A percentile compares a stretch with the other conserved stretches of the same genome.
These are phyloP conservation scores for Chlamydomonas reinhardtii DNA, from an alignment of 163 green algal species.

Conservation along the genomic window DNA sequence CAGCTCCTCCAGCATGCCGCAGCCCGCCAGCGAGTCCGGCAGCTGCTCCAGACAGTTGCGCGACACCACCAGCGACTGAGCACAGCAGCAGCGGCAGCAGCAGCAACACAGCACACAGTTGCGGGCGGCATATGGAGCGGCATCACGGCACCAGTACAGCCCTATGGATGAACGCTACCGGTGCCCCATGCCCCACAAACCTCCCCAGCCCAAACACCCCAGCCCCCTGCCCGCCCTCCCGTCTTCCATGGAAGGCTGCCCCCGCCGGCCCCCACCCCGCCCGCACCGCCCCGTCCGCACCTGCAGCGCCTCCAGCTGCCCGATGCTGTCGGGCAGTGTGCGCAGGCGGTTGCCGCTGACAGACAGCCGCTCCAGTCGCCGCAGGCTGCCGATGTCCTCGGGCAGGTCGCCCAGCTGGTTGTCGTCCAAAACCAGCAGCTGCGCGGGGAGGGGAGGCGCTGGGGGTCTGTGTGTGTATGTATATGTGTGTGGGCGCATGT, in stretches of 20 bases:
- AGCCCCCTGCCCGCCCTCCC: too few relatives aligned
- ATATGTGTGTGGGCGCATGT: background rate
- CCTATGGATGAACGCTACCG: too few relatives aligned
- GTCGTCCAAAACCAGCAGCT: slow-evolving; percentile 33
- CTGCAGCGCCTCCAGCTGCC: slow-evolving; percentile 33
- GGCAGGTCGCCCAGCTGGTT: slow-evolving; percentile 33
- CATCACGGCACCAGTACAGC: too few relatives aligned
- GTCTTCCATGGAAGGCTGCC: too few relatives aligned
- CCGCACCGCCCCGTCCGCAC: background rate
- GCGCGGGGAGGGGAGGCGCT: background rate
- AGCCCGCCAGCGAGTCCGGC: slow-evolving; percentile 49
- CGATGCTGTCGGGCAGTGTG: background rate
- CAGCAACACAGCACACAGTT: too few relatives aligned
- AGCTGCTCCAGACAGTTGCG: slow-evolving; percentile 38
- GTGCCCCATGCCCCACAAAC: too few relatives aligned
- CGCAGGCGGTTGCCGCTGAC: slow-evolving; percentile 25
- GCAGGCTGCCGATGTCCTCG: background rate
- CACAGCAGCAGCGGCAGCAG: too few relatives aligned
- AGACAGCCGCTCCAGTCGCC: slow-evolving; percentile 17
- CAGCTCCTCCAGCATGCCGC: slow-evolving; percentile 66
- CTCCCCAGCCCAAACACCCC: too few relatives aligned
- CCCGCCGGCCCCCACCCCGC: background rate
- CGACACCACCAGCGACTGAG: background rate
- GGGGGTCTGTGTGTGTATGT: too few relatives aligned
- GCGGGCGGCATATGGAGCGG: too few relatives aligned